Evolutionary conservation across 176 grass and related monocot species (phyloP), one percentile per base, ranked within the genome.

Genomic region (Carex scoparia): DNA sequence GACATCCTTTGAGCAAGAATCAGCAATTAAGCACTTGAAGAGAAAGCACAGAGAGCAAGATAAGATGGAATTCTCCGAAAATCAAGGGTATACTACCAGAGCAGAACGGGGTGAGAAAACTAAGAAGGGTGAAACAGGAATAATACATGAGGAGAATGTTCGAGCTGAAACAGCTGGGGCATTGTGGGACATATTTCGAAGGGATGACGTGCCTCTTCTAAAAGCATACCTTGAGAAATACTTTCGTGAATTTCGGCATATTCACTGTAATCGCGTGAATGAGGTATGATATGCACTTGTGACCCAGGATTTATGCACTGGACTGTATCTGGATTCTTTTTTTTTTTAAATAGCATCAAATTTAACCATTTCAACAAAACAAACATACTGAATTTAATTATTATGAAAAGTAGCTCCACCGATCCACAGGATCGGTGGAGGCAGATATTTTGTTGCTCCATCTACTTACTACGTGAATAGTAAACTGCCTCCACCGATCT

Each of bases 111-210:
- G 44, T 15, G 61, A 64, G 23, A 46, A 16, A 46, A 42, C 4
- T 30, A 79, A 31, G 4, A 73, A 75, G 15, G 7, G 62, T 56
- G 57, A 57, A 10, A 30, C 16, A 46, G 42, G 53, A 61, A 77
- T 84, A 7, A 55, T 67, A 60, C 51, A 49, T 65, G 42, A 58
- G 44, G 12, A 48, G 6, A 10, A 75, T 70, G 68, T 68, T 53
- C 40, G 11, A 63, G 27, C 23, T 69, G 46, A 49, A 89, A 69
- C 42, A 16, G 44, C 19, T 38, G 94, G 90, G 68, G 94, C 92
- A 67, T 89, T 97, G 31, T 97, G 92, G 92, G 92, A 97, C 71
- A 97, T 97, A 83, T 97, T 97, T 65, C 87, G 92, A 61, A 90
- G 94, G 85, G 87, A 97, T 68, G 94, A 97, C 81, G 84, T 79